Percentiles rank a stretch among this genome's conserved stretches.
phyloP scores from a whole-genome alignment of 345 rosid species.

The Clarkia xantiana region DNA sequence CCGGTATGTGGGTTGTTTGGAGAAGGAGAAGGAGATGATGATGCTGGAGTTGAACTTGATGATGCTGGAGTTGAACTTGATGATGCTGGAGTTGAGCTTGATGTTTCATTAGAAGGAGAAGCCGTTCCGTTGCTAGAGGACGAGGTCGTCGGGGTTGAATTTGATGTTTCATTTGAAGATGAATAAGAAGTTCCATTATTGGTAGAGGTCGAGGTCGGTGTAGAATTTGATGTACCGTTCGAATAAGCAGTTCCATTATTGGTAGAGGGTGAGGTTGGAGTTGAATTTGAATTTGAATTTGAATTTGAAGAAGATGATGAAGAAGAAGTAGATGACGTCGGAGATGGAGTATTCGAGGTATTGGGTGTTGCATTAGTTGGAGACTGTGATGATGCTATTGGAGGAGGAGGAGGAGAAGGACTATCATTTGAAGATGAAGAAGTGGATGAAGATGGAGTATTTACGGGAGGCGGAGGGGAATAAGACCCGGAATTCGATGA shows the following conservation, averaged over 20 bases:
- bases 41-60: constrained; percentile 14
- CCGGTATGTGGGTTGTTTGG: constrained; percentile 8
- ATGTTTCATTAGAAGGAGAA: not conserved
- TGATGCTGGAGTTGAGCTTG: constrained; percentile 8
- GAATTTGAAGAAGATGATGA: no score
- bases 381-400: no score
- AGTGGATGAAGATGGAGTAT: constrained; percentile 4
- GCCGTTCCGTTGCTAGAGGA: not conserved
- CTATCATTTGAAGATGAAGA: not conserved
- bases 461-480: constrained; percentile 12
- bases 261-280: not conserved
- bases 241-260: no score
- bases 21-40: not conserved
- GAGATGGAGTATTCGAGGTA: no score
- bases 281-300: no score
- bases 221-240: no score
- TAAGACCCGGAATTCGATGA: not conserved
- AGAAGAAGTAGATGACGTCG: no score
- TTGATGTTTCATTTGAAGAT: no score
- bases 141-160: no score
- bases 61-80: constrained; percentile 11
- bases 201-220: no score
- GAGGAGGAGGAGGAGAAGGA: not conserved
- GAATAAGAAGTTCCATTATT: no score
- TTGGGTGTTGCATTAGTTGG: no score